Evolutionary conservation across 176 grass and related monocot genomes (phyloP), one percentile per base, ranked within the genome.

Genomic region (Microstegium vimineum): DNA sequence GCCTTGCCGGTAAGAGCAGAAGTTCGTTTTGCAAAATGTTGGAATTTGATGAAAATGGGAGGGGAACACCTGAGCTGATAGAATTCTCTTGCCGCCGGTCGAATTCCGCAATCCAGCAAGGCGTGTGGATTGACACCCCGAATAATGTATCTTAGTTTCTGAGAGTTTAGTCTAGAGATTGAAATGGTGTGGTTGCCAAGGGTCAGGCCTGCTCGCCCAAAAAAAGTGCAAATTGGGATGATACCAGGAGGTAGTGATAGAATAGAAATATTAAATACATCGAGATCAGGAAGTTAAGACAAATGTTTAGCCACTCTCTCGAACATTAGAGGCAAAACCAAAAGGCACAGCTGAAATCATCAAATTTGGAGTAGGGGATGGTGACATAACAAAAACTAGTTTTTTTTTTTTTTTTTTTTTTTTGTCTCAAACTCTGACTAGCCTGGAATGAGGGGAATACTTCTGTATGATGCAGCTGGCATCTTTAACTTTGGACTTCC

Each of bases 1-100:
- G 88, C 93, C 2, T 93, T 95, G 63, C 96, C 93, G 75, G 90
- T 99, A 83, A 88, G 84, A 32, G 34, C n/a, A 14, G 2, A 38
- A 32, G 22, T 77, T 56, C 6, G 22, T n/a, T 38, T 63, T 56
- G 4, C 9, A 59, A 59, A 59, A 59, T 11, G 56, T 59, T 59
- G 3, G 56, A 59, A 59, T 25, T 25, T 59, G n/a, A 25, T 59
- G 8, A 59, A 59, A 59, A 59, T 59, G 56, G 56, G 56, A 59
- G 54, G 15, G 45, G 3, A 47, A 17, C 45, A 47, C 45, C 14
- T 17, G 45, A 47, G 45, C 45, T 47, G 14, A 25, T 25, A 25
- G 54, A 25, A 59, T 25, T 59, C 54, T 22, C 22, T 25, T 59
- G 22, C 54, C 22, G 22, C 22, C 2, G 22, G 1, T n/a, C 51